phyloP scores from a whole-genome alignment of 2,329 filamentous ascomycete species.

The Parasarocladium wereldwijsianum region DNA sequence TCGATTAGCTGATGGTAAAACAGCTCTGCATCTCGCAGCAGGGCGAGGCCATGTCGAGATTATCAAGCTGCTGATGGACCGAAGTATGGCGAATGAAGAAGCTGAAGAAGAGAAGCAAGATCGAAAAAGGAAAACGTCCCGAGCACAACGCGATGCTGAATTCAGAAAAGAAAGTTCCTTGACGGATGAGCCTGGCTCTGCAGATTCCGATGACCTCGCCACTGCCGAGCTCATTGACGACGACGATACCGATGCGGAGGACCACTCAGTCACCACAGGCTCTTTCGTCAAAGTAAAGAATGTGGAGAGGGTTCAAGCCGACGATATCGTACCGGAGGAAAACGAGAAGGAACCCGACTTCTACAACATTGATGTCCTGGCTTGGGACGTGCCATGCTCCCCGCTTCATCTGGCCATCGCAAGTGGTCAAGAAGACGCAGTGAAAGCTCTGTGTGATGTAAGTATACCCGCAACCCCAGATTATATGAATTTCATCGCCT shows the following conservation, averaged over 20 bases:
- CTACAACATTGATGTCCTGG: conserved; percentile 62
- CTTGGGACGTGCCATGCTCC: conserved; percentile 64
- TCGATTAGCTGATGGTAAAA: conserved; percentile 64
- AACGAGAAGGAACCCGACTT: conserved; percentile 57
- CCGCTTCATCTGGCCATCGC: conserved; percentile 69
- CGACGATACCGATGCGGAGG: conserved; percentile 34
- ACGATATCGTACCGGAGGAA: conserved; percentile 35
- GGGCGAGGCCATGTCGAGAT: conserved; percentile 54
- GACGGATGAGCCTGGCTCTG: conserved; percentile 18
- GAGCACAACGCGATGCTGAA: conserved; percentile 2
- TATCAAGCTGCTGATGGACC: conserved; percentile 55
- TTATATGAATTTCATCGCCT: no score
- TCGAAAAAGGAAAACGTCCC: conserved; percentile 19
- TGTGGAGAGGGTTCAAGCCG: conserved; percentile 8
- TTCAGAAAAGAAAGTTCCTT: conserved; percentile 5
- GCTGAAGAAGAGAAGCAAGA: conserved; percentile 42
- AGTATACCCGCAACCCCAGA: no score
- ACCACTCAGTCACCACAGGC: conserved; percentile 43
- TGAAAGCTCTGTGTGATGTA: conserved; percentile 52
- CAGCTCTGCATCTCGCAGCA: conserved; percentile 70
- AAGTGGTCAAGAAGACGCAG: conserved; percentile 53
- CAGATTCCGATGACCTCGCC: conserved; percentile 24
- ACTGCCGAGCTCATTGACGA: conserved; percentile 30
- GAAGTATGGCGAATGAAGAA: conserved; percentile 60
- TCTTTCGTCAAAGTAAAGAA: conserved; percentile 55